Evolutionary conservation across 352 stramenopile species (phyloP), one percentile per base, ranked within the genome.

Genomic region (Phytopythium oedochilum): DNA sequence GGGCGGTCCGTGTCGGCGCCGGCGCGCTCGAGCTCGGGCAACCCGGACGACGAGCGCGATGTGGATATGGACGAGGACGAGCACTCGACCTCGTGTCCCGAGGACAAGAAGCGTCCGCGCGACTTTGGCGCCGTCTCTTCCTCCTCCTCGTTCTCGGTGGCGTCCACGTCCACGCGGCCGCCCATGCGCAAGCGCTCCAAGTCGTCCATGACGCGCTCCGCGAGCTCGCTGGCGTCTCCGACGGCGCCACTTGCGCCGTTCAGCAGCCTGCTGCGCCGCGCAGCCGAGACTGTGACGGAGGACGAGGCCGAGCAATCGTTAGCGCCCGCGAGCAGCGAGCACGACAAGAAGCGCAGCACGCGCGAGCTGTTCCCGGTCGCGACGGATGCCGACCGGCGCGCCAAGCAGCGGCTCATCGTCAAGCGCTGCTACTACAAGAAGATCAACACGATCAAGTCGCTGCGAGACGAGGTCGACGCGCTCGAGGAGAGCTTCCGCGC

Each of bases 401-500:
- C 71, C 8, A 86, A 86, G 61, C 78, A 88, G 66, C 76, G 78
- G 6, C 76, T 85, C 54, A 85, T 86, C 59, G 78, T 86, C 56
- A 82, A 84, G 63, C 70, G 73, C 10, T 86, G 74, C 68, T 88
- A 88, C 72, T 88, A 88, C 71, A 86, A 86, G 66, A 88, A 88
- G 63, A 86, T 86, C 55, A 84, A 86, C 63, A 86, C 75, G 32
- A 83, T 88, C 61, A 80, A 83, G 53, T 70, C 77, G 39, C 66
- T 88, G 20, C 75, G 75, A 40, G 61, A 81, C 4, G 73, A 88
- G 68, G 73, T 71, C 28, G 61, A 51, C 34, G 45, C 18, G 5
- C 61, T 82, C 36, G 72, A 82, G 52, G 51, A 70, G 28, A 62
- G 72, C 26, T 82, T 79, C 51, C 61, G 61, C 26, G 64, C 57